Conservation (phyloP, 371 early-diverging fungal genomes). For the Entomophthora muscae region DNA sequence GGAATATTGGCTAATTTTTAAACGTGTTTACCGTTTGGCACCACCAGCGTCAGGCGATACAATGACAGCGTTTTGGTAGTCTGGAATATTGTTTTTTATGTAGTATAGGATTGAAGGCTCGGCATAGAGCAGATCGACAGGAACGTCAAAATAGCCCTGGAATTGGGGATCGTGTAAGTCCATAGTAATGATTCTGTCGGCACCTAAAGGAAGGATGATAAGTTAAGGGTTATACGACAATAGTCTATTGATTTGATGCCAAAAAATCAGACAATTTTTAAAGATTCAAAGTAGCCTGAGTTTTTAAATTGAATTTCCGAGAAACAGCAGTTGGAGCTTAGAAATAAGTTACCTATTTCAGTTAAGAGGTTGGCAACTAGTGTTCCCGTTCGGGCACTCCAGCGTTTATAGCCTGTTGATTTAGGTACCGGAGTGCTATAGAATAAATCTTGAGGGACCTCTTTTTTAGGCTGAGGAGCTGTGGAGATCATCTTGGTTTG, state of each 20-base stretch:
- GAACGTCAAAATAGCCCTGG: constrained; percentile 97
- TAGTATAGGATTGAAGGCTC: constrained; percentile 86
- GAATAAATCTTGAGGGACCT: not conserved
- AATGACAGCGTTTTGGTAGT: constrained; percentile 72
- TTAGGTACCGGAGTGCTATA: constrained; percentile 14
- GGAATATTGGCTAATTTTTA: too few species aligned
- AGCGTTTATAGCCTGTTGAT: constrained; percentile 48
- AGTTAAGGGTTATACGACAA: too few species aligned
- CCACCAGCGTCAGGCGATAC: constrained; percentile 97
- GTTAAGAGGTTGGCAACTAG: constrained; percentile 75
- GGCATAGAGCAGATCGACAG: constrained; percentile 90
- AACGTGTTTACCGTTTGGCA: constrained; percentile 87
- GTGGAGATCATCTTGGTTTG: not conserved
- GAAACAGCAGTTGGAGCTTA: too few species aligned
- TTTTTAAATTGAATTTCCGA: too few species aligned
- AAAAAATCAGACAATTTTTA: too few species aligned
- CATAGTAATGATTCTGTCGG: constrained; percentile 94
- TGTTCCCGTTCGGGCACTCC: constrained; percentile 80
- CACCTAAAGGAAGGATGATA: too few species aligned
- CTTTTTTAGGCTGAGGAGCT: not conserved
- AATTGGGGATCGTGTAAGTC: constrained; percentile 93
- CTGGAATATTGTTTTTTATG: constrained; percentile 64
- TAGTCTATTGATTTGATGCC: too few species aligned
- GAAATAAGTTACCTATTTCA: constrained; percentile 36
- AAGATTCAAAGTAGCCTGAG: too few species aligned